Evolutionary conservation across 1,284 basidiomycete species (phyloP), one percentile per base, ranked within the genome.

Genomic region (Anthracocystis walkeri): DNA sequence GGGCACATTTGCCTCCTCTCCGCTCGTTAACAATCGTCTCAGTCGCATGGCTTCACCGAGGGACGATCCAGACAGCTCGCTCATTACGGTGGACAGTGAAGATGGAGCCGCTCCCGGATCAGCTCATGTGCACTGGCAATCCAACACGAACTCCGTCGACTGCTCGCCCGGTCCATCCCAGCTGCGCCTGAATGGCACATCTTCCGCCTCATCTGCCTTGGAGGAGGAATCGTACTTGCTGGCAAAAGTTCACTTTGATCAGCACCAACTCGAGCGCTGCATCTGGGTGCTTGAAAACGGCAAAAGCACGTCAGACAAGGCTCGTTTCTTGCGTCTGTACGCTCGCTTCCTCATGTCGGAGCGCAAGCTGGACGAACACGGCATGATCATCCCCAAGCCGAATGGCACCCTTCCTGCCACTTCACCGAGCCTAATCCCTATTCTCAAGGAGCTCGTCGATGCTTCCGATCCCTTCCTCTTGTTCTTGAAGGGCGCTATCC

Each of bases 251-350:
- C 92, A 91, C 79, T 90, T 94, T 75, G 91, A 94, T 70, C 87
- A 90, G 21, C 91, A 92, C 73, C 94, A 98, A 81, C 92, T 92
- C 77, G 88, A 90, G 59, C 89, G 94, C 67, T 93, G 91, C 42
- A 89, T 90, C 7, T 86, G 90, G 27, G 56, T 79, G 42, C 70
- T 84, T 0, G 79, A 84, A 42, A 58, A 59, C 29, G 46, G 66
- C 42, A 66, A 58, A 11, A 33, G 44, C 45, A 27, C 55, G 3
- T 63, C 58, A 7, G 70, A 72, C 29, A 92, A 92, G 79, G 91
- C 91, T 1, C 87, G 88, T 20, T 98, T 97, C 85, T 82, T 98
- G 75, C 88, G 89, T 53, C 86, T 91, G 40, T 98, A 98, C 83
- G 90, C 92, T 63, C 90, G 90, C 68, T 98, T 92, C 84, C 87